Percentiles rank a stretch among this genome's conserved stretches.
These are phyloP conservation scores for Starmerella geochares DNA, from an alignment of 805 yeast species.

Conservation along the genomic window DNA sequence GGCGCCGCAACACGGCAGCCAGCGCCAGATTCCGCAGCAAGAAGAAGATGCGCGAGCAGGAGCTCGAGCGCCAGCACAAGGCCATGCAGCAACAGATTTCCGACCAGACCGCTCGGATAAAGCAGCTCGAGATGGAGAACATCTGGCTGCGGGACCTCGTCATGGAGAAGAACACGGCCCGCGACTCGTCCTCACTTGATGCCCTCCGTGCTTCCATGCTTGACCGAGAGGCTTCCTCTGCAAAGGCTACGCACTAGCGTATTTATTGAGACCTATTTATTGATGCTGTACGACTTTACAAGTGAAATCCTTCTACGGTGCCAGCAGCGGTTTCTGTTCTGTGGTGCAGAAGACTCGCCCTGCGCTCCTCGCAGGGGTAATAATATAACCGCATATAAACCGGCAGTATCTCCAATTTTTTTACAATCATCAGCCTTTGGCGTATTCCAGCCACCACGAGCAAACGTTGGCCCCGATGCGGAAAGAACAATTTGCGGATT, in stretches of 20 bases:
- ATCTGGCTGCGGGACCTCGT: slow-evolving; percentile 71
- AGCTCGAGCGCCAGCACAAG: slow-evolving; percentile 66
- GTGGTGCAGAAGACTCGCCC: no score
- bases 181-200: slow-evolving; percentile 28
- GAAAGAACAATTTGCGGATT: no score
- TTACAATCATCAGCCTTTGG: no score
- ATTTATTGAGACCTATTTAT: slow-evolving; percentile 1
- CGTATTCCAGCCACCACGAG: no score
- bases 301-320: no score
- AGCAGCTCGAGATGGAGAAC: slow-evolving; percentile 89
- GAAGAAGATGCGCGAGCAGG: slow-evolving; percentile 85
- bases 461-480: no score
- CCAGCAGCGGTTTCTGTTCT: no score
- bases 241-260: neutral
- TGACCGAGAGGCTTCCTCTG: slow-evolving; percentile 1
- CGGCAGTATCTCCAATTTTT: no score
- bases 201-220: slow-evolving; percentile 20
- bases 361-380: no score
- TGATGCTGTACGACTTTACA: neutral
- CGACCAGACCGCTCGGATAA: slow-evolving; percentile 59
- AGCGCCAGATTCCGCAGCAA: slow-evolving; percentile 86
- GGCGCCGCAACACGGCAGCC: slow-evolving; percentile 86
- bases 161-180: slow-evolving; percentile 51
- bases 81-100: slow-evolving; percentile 61
- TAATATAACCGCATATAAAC: no score